phyloP scores from a whole-genome alignment of 345 rosid genomes.

The Rhodomyrtus tomentosa region DNA sequence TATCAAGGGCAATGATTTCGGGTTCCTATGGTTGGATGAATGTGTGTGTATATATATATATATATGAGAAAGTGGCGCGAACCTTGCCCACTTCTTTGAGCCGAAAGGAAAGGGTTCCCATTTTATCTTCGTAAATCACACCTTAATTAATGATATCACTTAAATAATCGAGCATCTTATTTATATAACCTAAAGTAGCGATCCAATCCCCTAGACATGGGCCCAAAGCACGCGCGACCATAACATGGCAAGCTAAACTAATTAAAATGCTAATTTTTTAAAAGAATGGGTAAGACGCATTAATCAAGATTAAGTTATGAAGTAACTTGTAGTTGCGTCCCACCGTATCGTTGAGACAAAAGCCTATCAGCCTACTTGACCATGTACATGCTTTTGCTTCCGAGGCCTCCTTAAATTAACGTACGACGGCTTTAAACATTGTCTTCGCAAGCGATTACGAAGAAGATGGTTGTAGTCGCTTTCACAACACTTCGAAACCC shows the following conservation, averaged over 20 bases:
- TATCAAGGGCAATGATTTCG: background rate
- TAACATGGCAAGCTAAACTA: background rate
- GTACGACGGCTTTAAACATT: background rate
- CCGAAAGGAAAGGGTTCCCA: background rate
- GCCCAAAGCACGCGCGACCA: background rate
- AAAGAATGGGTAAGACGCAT: background rate
- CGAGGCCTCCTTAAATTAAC: background rate
- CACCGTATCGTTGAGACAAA: background rate
- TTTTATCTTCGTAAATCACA: background rate
- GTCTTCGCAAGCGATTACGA: background rate
- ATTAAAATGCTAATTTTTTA: background rate
- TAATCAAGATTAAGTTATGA: background rate
- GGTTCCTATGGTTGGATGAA: background rate
- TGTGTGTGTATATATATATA: no score
- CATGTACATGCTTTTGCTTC: background rate
- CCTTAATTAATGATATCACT: background rate
- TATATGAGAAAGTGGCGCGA: no score
- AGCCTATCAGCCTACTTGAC: background rate
- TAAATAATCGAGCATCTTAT: background rate
- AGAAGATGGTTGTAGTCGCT: background rate
- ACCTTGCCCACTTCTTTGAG: background rate
- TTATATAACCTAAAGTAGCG: background rate
- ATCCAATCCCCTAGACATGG: background rate
- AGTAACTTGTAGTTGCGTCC: background rate
- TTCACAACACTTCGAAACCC: background rate